Evolutionary conservation across 1,284 basidiomycete genomes (phyloP).

Genomic region (Irpex rosettiformis): DNA sequence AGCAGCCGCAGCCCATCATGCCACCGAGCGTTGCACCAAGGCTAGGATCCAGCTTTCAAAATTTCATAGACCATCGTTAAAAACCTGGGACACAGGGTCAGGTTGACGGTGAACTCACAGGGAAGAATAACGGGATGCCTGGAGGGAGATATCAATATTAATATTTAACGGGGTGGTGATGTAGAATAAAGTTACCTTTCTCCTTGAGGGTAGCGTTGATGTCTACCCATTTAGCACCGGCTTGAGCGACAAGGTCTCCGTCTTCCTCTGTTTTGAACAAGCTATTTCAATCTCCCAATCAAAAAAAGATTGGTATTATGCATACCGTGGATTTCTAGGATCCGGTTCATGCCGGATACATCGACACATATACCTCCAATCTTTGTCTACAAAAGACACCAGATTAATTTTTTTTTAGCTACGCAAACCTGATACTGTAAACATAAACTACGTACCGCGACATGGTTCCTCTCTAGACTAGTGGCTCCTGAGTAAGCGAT

Average conservation of each 20-base stretch:
- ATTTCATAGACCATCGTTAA: background rate
- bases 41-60: slow-evolving; percentile 68
- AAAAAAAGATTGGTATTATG: background rate
- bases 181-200: slow-evolving; percentile 33
- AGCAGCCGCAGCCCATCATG: slow-evolving; percentile 86
- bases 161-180: background rate
- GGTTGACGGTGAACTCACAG: slow-evolving; percentile 43
- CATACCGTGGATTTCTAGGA: slow-evolving; percentile 74
- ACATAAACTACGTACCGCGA: slow-evolving; percentile 54
- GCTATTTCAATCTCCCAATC: background rate
- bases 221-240: slow-evolving; percentile 87
- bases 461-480: slow-evolving; percentile 55
- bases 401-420: no score
- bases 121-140: slow-evolving; percentile 82
- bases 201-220: slow-evolving; percentile 75
- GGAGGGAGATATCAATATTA: background rate
- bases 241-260: slow-evolving; percentile 78
- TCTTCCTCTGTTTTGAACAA: slow-evolving; percentile 54
- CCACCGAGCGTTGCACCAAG: slow-evolving; percentile 86
- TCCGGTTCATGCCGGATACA: slow-evolving; percentile 80
- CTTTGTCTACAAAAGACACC: slow-evolving; percentile 17
- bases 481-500: slow-evolving; percentile 65
- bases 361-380: slow-evolving; percentile 51
- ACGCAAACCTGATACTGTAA: no score
- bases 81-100: background rate